phyloP scores from a whole-genome alignment of 331 rosid genomes.

The Malus hybrid region DNA sequence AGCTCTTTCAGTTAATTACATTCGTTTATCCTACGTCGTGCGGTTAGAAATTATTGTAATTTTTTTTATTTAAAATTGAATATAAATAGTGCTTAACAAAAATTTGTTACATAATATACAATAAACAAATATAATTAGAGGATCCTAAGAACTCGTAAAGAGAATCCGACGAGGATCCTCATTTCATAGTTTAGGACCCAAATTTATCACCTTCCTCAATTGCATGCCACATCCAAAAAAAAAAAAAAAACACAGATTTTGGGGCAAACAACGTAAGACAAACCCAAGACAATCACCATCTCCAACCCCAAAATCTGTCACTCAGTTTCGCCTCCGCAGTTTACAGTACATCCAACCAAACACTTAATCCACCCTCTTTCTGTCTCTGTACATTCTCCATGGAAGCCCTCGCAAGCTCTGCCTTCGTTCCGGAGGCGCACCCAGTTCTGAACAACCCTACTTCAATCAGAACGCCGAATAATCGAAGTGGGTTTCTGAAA shows the following conservation, averaged over 20 bases:
- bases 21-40: too few relatives aligned
- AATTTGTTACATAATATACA: too few relatives aligned
- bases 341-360: not conserved
- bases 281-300: not conserved
- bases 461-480: constrained; percentile 18
- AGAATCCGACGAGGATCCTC: too few relatives aligned
- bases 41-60: too few relatives aligned
- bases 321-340: not conserved
- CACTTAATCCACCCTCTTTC: not conserved
- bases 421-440: constrained; percentile 25
- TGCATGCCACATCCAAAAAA: not conserved
- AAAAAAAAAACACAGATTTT: not conserved
- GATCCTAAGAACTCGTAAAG: too few relatives aligned
- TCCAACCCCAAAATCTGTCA: not conserved
- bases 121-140: too few relatives aligned
- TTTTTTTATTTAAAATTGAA: too few relatives aligned
- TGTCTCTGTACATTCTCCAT: constrained; percentile 14
- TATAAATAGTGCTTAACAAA: too few relatives aligned
- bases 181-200: not conserved
- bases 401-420: constrained; percentile 58
- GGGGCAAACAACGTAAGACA: not conserved
- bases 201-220: not conserved
- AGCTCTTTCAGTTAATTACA: too few relatives aligned
- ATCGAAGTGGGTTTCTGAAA: constrained; percentile 36
- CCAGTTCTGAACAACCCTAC: constrained; percentile 4